Conservation (phyloP, 257 asterid genomes). For the Eustoma russellianum region DNA sequence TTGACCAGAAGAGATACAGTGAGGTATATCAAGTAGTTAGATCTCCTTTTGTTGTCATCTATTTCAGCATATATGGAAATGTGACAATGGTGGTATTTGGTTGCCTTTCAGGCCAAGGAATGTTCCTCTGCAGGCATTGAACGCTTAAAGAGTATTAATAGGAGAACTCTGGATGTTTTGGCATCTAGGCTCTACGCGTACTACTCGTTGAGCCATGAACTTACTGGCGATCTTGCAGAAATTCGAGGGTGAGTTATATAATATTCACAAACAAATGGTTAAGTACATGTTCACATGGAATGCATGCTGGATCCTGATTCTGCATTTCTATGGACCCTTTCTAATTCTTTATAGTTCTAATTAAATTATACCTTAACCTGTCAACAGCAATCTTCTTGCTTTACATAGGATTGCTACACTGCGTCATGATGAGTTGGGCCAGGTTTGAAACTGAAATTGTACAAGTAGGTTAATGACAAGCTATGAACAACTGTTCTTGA, state of each 20-base stretch:
- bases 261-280: background rate
- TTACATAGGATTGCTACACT: conserved; percentile 87
- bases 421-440: conserved; percentile 93
- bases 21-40: conserved; percentile 34
- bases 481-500: background rate
- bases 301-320: background rate
- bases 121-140: conserved; percentile 83
- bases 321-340: too few species aligned
- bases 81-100: background rate
- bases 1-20: conserved; percentile 63
- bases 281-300: too few species aligned
- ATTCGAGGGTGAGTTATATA: conserved; percentile 61
- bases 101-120: conserved; percentile 65
- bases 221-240: conserved; percentile 78
- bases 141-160: conserved; percentile 64
- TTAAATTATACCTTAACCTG: conserved; percentile 15
- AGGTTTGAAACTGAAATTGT: conserved; percentile 40
- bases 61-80: background rate
- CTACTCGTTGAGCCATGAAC: conserved; percentile 82
- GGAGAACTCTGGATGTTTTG: conserved; percentile 74
- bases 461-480: background rate
- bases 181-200: conserved; percentile 80
- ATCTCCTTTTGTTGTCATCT: background rate
- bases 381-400: conserved; percentile 62
- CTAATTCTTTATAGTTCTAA: background rate